Evolutionary conservation across 192 early-diverging fungal species (phyloP).

Genomic region (Podochytrium sp.): DNA sequence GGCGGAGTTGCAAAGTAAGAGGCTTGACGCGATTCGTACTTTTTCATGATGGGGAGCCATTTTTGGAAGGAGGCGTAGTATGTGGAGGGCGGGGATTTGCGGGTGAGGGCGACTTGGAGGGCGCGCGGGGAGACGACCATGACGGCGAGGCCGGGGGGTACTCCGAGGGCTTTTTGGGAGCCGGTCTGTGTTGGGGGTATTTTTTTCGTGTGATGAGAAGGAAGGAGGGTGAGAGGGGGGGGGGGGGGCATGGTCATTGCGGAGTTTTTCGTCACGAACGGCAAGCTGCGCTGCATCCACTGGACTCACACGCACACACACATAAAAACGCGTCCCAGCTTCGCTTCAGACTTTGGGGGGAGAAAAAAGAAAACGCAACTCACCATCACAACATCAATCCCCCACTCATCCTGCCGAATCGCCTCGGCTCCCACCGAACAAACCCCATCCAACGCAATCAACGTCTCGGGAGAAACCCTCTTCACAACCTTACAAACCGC

Average conservation of each 20-base stretch:
- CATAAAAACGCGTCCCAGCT: no score
- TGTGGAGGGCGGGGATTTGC: slow-evolving; percentile 78
- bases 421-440: slow-evolving; percentile 94
- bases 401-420: slow-evolving; percentile 91
- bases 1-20: slow-evolving; percentile 97
- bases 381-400: slow-evolving; percentile 85
- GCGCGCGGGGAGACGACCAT: slow-evolving; percentile 83
- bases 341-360: no score
- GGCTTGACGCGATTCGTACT: slow-evolving; percentile 90
- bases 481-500: slow-evolving; percentile 74
- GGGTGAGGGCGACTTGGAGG: slow-evolving; percentile 64
- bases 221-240: no score
- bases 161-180: slow-evolving; percentile 94
- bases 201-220: no score
- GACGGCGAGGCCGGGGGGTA: slow-evolving; percentile 90
- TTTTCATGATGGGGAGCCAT: slow-evolving; percentile 96
- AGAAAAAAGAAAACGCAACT: background rate
- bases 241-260: no score
- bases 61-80: slow-evolving; percentile 93
- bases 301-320: no score
- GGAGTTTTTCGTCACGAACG: no score
- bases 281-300: no score
- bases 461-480: slow-evolving; percentile 78
- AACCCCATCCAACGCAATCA: slow-evolving; percentile 94
- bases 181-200: no score